A percentile compares a stretch with the other conserved stretches of the same genome.
These are phyloP conservation scores for Neoascochyta sp. DNA, from an alignment of 2,329 filamentous ascomycete species.

Conservation along the genomic window DNA sequence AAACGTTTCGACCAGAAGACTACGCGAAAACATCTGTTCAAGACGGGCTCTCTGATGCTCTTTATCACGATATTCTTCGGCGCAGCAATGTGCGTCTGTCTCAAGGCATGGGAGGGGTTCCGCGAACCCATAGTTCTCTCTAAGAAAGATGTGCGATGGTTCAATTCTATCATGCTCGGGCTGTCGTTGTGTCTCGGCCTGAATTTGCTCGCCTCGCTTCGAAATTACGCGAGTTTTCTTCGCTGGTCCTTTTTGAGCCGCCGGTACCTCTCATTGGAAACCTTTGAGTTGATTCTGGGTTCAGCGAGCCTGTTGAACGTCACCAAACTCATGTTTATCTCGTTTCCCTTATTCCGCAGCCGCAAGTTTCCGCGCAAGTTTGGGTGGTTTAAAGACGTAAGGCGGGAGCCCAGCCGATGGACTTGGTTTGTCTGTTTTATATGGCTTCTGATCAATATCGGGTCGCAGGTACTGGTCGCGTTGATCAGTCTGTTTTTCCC, in stretches of 20 bases:
- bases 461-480: slow-evolving; percentile 34
- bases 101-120: slow-evolving; percentile 33
- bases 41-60: slow-evolving; percentile 23
- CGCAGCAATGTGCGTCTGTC: slow-evolving; percentile 22
- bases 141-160: slow-evolving; percentile 26
- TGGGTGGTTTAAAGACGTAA: slow-evolving; percentile 28
- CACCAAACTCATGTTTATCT: slow-evolving; percentile 34
- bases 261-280: slow-evolving; percentile 32
- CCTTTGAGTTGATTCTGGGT: slow-evolving; percentile 35
- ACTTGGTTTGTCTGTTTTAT: slow-evolving; percentile 33
- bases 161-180: slow-evolving; percentile 34
- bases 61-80: slow-evolving; percentile 31
- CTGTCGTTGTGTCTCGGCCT: slow-evolving; percentile 34
- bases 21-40: slow-evolving; percentile 26
- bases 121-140: slow-evolving; percentile 18
- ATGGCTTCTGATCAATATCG: slow-evolving; percentile 34
- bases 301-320: slow-evolving; percentile 31
- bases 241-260: slow-evolving; percentile 34
- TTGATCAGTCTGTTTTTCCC: slow-evolving; percentile 35
- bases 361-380: slow-evolving; percentile 22
- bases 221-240: slow-evolving; percentile 32
- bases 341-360: slow-evolving; percentile 25
- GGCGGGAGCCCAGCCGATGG: slow-evolving; percentile 29
- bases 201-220: slow-evolving; percentile 33
- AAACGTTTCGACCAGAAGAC: slow-evolving; percentile 34